Evolutionary conservation across 495 filamentous ascomycete genomes (phyloP).

Genomic region (Daldinia grandis): DNA sequence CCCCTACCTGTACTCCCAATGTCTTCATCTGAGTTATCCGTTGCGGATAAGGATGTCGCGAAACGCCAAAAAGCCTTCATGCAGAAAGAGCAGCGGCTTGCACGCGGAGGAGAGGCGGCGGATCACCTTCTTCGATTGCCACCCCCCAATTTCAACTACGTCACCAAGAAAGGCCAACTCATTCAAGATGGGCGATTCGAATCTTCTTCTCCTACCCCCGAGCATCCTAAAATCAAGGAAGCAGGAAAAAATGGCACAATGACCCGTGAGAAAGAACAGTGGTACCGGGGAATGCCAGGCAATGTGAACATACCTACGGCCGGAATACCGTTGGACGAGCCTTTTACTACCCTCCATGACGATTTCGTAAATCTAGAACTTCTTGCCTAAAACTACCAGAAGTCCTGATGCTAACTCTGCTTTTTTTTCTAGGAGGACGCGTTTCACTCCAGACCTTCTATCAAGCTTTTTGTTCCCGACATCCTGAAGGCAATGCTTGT

Average conservation of each 20-base stretch:
- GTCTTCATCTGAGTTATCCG: not conserved
- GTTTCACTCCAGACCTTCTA: constrained; percentile 78
- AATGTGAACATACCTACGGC: constrained; percentile 41
- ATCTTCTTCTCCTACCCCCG: not conserved
- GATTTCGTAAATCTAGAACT: constrained; percentile 12
- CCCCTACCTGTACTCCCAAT: not conserved
- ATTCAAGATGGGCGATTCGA: constrained; percentile 24
- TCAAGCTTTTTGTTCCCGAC: constrained; percentile 85
- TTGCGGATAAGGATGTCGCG: not conserved
- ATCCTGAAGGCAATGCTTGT: constrained; percentile 88
- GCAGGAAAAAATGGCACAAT: constrained; percentile 16
- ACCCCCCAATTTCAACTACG: constrained; percentile 35
- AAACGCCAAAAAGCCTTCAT: not conserved
- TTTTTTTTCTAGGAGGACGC: constrained; percentile 74
- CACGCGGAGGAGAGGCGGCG: not conserved
- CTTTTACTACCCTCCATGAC: constrained; percentile 15
- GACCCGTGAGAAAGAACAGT: constrained; percentile 16
- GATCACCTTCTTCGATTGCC: constrained; percentile 43
- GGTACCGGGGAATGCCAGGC: constrained; percentile 35
- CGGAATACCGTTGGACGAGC: constrained; percentile 36
- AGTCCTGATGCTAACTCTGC: constrained; percentile 34
- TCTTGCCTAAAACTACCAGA: not conserved
- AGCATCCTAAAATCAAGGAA: constrained; percentile 39
- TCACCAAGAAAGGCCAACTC: constrained; percentile 3
- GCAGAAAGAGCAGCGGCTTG: constrained; percentile 1